Percentiles rank a stretch among this genome's conserved stretches.
These are phyloP conservation scores for Celoporthe dispersa DNA, from an alignment of 2,329 filamentous ascomycete genomes.

Conservation along the genomic window DNA sequence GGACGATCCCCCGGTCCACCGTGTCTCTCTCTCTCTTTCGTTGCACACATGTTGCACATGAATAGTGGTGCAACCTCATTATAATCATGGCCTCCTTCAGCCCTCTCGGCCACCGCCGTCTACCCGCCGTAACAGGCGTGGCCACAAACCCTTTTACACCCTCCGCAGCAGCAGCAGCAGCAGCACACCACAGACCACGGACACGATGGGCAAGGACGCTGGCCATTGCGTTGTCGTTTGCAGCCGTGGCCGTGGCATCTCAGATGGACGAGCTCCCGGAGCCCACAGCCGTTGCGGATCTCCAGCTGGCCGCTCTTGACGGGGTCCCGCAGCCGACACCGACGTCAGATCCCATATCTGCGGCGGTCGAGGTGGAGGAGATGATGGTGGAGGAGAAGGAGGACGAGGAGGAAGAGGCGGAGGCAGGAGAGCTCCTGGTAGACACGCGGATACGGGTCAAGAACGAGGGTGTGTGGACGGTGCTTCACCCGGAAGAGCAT, in stretches of 20 bases:
- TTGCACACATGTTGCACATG: slow-evolving; percentile 34
- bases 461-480: slow-evolving; percentile 42
- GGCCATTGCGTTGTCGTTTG: slow-evolving; percentile 33
- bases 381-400: slow-evolving; percentile 30
- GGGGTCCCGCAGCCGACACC: slow-evolving; percentile 19
- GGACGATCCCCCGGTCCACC: slow-evolving; percentile 11
- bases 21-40: slow-evolving; percentile 32
- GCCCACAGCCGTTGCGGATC: slow-evolving; percentile 35
- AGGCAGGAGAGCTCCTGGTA: slow-evolving; percentile 41
- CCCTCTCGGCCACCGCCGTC: slow-evolving; percentile 20
- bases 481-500: slow-evolving; percentile 42
- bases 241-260: slow-evolving; percentile 36
- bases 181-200: slow-evolving; percentile 31
- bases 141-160: neutral
- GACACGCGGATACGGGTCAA: slow-evolving; percentile 43
- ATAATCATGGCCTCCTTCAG: slow-evolving; percentile 35
- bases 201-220: slow-evolving; percentile 36
- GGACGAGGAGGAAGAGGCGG: slow-evolving; percentile 35
- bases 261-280: slow-evolving; percentile 28
- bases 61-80: slow-evolving; percentile 33
- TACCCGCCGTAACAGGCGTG: slow-evolving; percentile 17
- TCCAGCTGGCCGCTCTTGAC: slow-evolving; percentile 21
- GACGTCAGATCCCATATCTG: slow-evolving; percentile 33
- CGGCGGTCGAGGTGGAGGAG: slow-evolving; percentile 17
- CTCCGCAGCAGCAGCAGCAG: slow-evolving; percentile 6